Base-by-base conservation (phyloP, 2,329 filamentous ascomycete species). In the Mycosphaerella arachidis region DNA sequence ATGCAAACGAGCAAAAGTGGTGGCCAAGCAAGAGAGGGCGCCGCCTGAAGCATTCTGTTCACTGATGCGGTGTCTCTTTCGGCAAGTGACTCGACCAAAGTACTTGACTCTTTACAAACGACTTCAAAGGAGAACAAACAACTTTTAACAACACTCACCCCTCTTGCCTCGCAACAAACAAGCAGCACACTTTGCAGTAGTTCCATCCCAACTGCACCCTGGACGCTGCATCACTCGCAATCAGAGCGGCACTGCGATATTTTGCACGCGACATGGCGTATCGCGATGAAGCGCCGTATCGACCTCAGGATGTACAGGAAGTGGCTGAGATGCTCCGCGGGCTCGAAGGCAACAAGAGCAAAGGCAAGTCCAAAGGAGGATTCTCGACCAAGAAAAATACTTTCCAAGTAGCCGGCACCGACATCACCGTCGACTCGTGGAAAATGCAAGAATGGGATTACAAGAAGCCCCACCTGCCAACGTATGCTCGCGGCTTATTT, bases 371-470 rank as follows among this genome's bases (percentile, higher is more conserved):
- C 60, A 76, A 76, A 64, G 82, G 80, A 43, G 79, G 79, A 2
- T 90, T 91, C 72, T 87, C 84, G 18, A 88, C 88, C 77, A 94
- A 88, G 75, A 95, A 92, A 78, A 86, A 84, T n/a, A 89, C 84
- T 3, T 99, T 91, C 72, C 68, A 80, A 1, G 84, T 97, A 46
- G 77, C 78, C 16, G 90, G 87, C 6, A 80, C 82, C 24, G 80
- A 86, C 59, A 84, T 91, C 65, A 79, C 78, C 6, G 90, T 97
- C 58, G 86, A 94, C 72, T 97, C 93, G 2, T 99, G 94, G 94
- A 88, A 89, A 66, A 88, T 97, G 76, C 86, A 89, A 68, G 94
- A 99, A 67, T 96, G 89, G 88, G 93, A 97, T 70, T 99, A 97
- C 82, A 97, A 97, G 79, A 88, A 88, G 67, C 78, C 78, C 16